Percentiles rank a stretch among this genome's conserved stretches.
Conservation (phyloP, 345 rosid species). For the Corymbia maculata region DNA sequence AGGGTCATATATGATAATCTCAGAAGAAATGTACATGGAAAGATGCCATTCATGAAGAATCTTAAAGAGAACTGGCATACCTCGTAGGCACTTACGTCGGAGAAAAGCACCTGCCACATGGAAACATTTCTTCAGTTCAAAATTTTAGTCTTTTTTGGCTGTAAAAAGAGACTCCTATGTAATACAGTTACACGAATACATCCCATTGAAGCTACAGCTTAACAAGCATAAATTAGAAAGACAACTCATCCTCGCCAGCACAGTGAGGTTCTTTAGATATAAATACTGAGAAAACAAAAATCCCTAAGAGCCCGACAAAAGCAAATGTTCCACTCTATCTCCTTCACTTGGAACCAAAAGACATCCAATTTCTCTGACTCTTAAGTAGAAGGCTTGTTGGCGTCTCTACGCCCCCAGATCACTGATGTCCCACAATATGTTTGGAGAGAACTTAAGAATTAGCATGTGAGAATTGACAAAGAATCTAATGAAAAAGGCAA, state of each 20-base stretch:
- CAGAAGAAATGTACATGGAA: not conserved
- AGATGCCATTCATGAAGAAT: not conserved
- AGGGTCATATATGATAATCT: not conserved
- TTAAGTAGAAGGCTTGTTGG: not conserved
- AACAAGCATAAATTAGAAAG: not conserved
- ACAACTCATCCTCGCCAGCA: not conserved
- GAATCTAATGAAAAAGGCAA: not conserved
- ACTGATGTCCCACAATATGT: not conserved
- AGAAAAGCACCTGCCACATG: slow-evolving; percentile 67
- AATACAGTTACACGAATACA: not conserved
- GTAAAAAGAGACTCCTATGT: not conserved
- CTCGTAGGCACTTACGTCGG: slow-evolving; percentile 81
- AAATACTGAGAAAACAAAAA: not conserved
- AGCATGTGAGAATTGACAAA: not conserved
- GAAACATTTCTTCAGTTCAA: not conserved
- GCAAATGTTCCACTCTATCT: not conserved
- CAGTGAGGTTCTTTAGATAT: not conserved
- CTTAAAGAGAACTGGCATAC: slow-evolving; percentile 14
- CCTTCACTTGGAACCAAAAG: not conserved
- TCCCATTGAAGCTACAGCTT: not conserved
- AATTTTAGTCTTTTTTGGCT: not conserved
- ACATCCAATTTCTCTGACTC: not conserved
- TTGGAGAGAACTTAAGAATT: not conserved
- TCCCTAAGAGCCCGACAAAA: not conserved
- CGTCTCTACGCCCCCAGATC: not conserved